Evolutionary conservation across 805 yeast genomes (phyloP).

Genomic region (Kregervanrija pseudodelftensis): DNA sequence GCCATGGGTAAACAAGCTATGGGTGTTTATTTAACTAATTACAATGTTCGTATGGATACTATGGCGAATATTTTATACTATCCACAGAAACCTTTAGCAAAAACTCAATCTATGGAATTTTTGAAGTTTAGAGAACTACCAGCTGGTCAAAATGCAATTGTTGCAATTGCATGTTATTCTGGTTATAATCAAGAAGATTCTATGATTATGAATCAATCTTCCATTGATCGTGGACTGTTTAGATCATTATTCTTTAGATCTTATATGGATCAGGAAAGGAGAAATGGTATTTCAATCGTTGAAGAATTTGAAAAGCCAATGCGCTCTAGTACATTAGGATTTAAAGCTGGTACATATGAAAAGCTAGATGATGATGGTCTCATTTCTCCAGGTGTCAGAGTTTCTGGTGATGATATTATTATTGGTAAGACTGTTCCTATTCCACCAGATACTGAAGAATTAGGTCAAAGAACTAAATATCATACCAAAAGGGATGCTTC

Average conservation of each 20-base stretch:
- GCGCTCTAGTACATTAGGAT: constrained; percentile 85
- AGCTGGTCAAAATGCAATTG: constrained; percentile 98
- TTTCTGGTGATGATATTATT: constrained; percentile 96
- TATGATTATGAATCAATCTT: constrained; percentile 98
- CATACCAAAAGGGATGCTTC: constrained; percentile 99
- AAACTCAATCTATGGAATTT: constrained; percentile 96
- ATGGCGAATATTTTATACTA: constrained; percentile 97
- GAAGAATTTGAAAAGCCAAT: constrained; percentile 98
- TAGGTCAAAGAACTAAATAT: constrained; percentile 97
- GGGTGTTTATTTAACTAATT: constrained; percentile 97
- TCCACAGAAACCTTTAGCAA: constrained; percentile 97
- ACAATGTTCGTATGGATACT: constrained; percentile 96
- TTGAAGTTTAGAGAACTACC: constrained; percentile 96
- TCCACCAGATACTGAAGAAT: constrained; percentile 97
- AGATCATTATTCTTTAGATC: constrained; percentile 94
- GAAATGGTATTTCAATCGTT: constrained; percentile 97
- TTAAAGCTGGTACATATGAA: constrained; percentile 97
- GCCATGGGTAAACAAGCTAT: constrained; percentile 99
- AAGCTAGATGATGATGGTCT: constrained; percentile 97
- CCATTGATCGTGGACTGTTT: constrained; percentile 94
- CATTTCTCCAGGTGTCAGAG: constrained; percentile 97
- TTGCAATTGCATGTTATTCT: constrained; percentile 95
- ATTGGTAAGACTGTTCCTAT: constrained; percentile 99
- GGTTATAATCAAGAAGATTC: constrained; percentile 99
- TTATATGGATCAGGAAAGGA: constrained; percentile 97